Base-by-base conservation (phyloP, 225 moss, liverwort and hornwort species). In the Thuidium tamariscinum region DNA sequence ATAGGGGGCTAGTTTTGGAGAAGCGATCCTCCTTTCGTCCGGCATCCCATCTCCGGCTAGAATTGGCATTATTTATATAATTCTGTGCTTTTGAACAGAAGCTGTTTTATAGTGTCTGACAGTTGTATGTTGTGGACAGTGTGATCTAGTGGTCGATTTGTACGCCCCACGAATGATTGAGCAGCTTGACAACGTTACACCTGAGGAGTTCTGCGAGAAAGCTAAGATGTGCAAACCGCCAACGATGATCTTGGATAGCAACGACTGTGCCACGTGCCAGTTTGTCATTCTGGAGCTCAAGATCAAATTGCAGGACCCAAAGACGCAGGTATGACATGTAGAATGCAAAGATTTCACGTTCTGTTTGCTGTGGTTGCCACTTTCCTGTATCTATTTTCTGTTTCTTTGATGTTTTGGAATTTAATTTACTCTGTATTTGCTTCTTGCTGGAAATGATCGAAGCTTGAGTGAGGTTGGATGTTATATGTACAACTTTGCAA, bases 191-290 rank as follows among this genome's bases (percentile, higher is more conserved):
- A 86, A 88, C 39, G 37, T 94, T 29, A 94, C 94, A 14, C 98
- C 98, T 27, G 93, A 95, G 86, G 91, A 96, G 66, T 92, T 98
- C 64, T 98, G 98, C 83, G 85, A 91, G 91, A 84, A 91, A 89
- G 89, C 98, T 13, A 93, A 72, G 88, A 87, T 95, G 37, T 98
- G 98, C 89, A 93, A 91, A 63, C 83, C 90, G 44, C 86, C 94
- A 78, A 79, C 83, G 46, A 82, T 80, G 62, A 82, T 82, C 27
- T 57, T 81, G 75, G 88, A 56, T 51, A 61, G 81, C 54, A 98
- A 94, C 86, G 98, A 98, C 80, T 98, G 98, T 89, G 93, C 95
- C 64, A 91, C 95, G 20, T 98, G 98, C 84, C 96, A 97, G 88
- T 98, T 97, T 69, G 94, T 96, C 81, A 80, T 98, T 41, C 85